These are phyloP conservation scores for Salix arbutifolia DNA, from an alignment of 345 rosid species.

Conservation along the genomic window DNA sequence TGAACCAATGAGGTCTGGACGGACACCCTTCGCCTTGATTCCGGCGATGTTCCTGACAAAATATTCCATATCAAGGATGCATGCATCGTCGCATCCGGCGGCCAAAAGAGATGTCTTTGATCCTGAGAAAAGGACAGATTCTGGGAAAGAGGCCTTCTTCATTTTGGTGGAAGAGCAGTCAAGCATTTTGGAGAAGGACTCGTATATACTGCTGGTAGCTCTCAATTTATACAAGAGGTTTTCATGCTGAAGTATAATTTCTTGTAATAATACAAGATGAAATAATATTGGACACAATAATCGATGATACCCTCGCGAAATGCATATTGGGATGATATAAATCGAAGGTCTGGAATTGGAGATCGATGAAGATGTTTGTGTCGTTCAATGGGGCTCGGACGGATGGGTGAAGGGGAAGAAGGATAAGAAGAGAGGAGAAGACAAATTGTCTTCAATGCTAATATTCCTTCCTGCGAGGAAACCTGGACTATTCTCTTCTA, in stretches of 20 bases:
- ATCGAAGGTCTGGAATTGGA: not conserved
- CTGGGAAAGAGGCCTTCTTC: conserved; percentile 42
- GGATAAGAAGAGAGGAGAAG: conserved; percentile 19
- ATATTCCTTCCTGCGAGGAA: conserved; percentile 30
- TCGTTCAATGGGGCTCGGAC: not conserved
- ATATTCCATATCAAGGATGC: conserved; percentile 73
- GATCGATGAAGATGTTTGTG: conserved; percentile 4
- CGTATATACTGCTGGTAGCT: not conserved
- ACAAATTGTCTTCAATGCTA: conserved; percentile 33
- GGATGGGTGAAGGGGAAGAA: conserved; percentile 13
- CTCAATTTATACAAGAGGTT: not conserved
- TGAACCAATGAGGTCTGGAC: conserved; percentile 75
- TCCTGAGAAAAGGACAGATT: conserved; percentile 29
- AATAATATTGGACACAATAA: too few relatives aligned
- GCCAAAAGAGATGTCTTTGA: conserved; percentile 27
- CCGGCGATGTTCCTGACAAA: conserved; percentile 69
- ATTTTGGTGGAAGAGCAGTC: conserved; percentile 11
- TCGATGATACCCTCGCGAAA: too few relatives aligned
- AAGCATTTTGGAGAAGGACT: not conserved
- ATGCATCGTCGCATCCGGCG: conserved; percentile 50
- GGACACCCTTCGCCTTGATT: conserved; percentile 75
- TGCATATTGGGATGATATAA: too few relatives aligned
- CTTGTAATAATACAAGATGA: not conserved
- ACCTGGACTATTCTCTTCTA: conserved; percentile 4
- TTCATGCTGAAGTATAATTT: not conserved